Percentiles rank a stretch among this genome's conserved stretches.
Evolutionary conservation across 768 basidiomycete species (phyloP).

Genomic region (Hortiboletus flavorubellus): DNA sequence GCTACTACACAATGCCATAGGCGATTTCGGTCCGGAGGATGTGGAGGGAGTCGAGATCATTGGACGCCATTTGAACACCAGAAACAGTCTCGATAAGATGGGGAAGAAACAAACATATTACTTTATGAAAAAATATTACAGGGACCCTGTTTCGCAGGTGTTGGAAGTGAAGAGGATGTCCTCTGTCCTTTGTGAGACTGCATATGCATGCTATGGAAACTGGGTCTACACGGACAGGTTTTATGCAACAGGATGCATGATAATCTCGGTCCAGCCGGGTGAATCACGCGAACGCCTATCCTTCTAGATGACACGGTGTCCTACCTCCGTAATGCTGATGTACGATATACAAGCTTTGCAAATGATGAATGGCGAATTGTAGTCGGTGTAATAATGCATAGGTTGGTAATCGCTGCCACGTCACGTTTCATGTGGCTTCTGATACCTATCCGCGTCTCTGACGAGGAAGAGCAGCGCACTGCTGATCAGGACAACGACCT

Average conservation of each 20-base stretch:
- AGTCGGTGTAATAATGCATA: background rate
- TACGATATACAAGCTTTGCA: background rate
- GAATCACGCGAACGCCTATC: background rate
- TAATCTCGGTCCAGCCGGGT: background rate
- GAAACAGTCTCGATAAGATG: no score
- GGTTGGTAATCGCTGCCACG: background rate
- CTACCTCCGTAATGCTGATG: background rate
- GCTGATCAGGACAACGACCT: constrained; percentile 20
- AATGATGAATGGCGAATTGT: background rate
- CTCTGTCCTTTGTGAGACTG: no score
- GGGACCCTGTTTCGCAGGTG: no score
- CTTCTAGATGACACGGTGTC: background rate
- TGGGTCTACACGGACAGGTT: background rate
- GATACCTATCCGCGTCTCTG: constrained; percentile 22
- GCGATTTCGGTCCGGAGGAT: no score
- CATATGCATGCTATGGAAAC: constrained; percentile 11
- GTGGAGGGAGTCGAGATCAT: no score
- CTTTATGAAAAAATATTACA: no score
- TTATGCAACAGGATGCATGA: background rate
- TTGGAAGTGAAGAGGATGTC: no score
- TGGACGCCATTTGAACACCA: no score
- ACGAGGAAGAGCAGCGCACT: constrained; percentile 21
- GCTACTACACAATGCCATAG: no score
- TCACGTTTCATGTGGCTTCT: constrained; percentile 5
- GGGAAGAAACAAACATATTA: no score